Base-by-base conservation (phyloP, 345 rosid genomes). In the Arabis alpina region DNA sequence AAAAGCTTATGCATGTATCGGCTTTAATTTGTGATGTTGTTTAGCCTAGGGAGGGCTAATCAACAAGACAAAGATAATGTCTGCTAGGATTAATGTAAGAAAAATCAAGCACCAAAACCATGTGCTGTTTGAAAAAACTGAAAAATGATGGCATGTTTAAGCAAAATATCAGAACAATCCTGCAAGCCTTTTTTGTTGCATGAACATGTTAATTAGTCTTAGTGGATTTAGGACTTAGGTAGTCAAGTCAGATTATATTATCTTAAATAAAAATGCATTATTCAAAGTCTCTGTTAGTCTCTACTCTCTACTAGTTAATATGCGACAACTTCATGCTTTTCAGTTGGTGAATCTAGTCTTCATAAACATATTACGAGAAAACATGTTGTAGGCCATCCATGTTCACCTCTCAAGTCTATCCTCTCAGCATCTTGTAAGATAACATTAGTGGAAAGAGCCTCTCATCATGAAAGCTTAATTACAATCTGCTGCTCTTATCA, bases 11-110 rank as follows among this genome's bases (percentile, higher is more conserved):
- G 71, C 61, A 66, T 74, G 77, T 74, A 66, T 66, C 61, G 6
- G 77, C 61, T 73, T 58, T 4, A 14, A 14, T 66, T 66, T 58
- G 72, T 57, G 58, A 50, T 50, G 61, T 50, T 74, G 67, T 59
- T 73, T 51, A 51, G 72, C 72, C 77, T 74, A 59, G 14, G 77
- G 72, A 49, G 51, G 77, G 72, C 68, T 74, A 66, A 42, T 51
- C 77, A 74, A 59, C 61, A 51, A 49, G 32, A 42, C 67, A 59
- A 58, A 34, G 24, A 66, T 40, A 64, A 49, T 73, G 60, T 65
- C 60, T 56, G 27, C 49, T 40, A 45, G 56, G 57, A 72, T 34
- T 24, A 47, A 64, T 73, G 71, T 73, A 58, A 71, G 14, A 55
- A 47, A 48, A 41, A 15, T 39, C 37, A 64, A 64, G 76, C 71